Evolutionary conservation across 1,284 basidiomycete species (phyloP).

Genomic region (Cerioporus squamosus): DNA sequence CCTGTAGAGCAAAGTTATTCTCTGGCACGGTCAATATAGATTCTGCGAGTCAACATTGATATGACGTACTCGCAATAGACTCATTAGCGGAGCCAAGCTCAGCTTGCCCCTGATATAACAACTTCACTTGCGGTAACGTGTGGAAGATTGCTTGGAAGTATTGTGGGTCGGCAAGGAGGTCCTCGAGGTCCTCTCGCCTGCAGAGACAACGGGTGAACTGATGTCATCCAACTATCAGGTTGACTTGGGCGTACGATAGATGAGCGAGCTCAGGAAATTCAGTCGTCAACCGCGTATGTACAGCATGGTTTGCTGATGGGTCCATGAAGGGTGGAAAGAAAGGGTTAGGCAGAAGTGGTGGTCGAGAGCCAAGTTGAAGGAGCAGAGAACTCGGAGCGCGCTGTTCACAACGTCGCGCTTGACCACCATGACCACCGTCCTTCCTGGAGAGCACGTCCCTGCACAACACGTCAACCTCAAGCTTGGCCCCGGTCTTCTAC

Average conservation of each 20-base stretch:
- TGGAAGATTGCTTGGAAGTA: constrained; percentile 91
- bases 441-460: constrained; percentile 72
- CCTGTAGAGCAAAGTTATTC: constrained; percentile 76
- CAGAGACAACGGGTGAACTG: constrained; percentile 2
- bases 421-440: constrained; percentile 54
- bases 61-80: constrained; percentile 75
- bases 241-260: constrained; percentile 56
- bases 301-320: not conserved
- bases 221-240: not conserved
- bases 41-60: not conserved
- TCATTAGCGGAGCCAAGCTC: constrained; percentile 85
- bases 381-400: not conserved
- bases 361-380: constrained; percentile 7
- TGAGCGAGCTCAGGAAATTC: constrained; percentile 76
- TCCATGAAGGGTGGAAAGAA: constrained; percentile 9
- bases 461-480: constrained; percentile 78
- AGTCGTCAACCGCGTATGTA: constrained; percentile 54
- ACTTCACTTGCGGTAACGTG: constrained; percentile 73
- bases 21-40: constrained; percentile 44
- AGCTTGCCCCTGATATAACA: constrained; percentile 74
- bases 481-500: constrained; percentile 75
- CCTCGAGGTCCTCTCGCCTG: constrained; percentile 88
- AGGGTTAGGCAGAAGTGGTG: not conserved
- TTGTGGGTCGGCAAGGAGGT: constrained; percentile 76
- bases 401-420: not conserved